Base-by-base conservation (phyloP, 352 stramenopile genomes). In the Pythium myriotylum region DNA sequence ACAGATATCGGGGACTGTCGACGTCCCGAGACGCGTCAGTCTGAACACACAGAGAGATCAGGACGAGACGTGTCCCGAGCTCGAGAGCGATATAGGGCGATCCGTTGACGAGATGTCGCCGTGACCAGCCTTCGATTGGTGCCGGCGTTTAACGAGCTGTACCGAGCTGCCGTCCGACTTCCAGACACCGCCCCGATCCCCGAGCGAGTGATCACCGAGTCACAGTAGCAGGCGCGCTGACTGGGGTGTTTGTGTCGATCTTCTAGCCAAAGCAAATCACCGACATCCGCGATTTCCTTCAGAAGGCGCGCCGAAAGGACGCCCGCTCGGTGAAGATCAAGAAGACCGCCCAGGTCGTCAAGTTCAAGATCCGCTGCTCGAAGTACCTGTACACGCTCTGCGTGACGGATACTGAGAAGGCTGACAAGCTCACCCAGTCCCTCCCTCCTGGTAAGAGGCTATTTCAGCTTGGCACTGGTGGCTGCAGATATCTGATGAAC, bases 341-440 rank as follows among this genome's bases (percentile, higher is more conserved):
- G 84, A 99, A 99, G 94, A 91, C 89, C 66, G 83, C 90, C 69
- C 81, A 93, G 77, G 89, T 98, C 59, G 98, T 97, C 77, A 99
- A 99, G 92, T 99, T 99, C 91, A 99, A 99, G 92, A 99, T 99
- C 79, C 95, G 97, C 73, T 99, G 97, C 96, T 98, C 90, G 72
- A 96, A 95, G 79, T 98, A 99, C 79, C 87, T 99, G 71, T 99
- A 99, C 89, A 99, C 97, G 58, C 85, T 99, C 29, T 96, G 95
- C 63, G 97, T 99, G 54, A 96, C 89, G 43, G 97, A 99, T 85
- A 91, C 88, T 50, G 97, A 99, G 81, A 99, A 99, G 95, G 97
- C 97, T 26, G 97, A 99, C 76, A 99, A 99, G 89, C 92, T 99
- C 60, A 99, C 96, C 62, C 97, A 99, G 88, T 99, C 95, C 65